Percentiles rank a stretch among this genome's conserved stretches.
Evolutionary conservation across 371 early-diverging fungal genomes (phyloP).

Genomic region (Smittium culicis): DNA sequence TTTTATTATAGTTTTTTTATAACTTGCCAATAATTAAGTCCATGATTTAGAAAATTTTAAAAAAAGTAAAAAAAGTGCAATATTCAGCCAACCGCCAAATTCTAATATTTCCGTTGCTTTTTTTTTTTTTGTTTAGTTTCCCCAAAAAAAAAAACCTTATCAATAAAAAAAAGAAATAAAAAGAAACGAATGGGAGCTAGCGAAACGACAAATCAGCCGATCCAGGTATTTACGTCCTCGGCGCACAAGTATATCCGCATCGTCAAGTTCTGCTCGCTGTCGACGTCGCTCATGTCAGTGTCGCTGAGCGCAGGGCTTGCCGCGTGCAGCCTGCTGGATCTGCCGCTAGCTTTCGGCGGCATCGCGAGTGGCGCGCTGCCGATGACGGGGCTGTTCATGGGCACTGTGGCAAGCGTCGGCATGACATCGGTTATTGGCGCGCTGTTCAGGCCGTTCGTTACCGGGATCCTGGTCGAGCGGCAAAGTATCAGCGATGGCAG

Average conservation of each 20-base stretch:
- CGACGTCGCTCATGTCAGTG: neutral
- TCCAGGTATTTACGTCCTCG: neutral
- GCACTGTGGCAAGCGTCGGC: neutral
- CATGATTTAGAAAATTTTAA: too few species aligned
- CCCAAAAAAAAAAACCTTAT: neutral
- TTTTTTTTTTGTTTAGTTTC: too few species aligned
- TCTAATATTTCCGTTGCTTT: neutral
- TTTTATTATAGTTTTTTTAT: too few species aligned
- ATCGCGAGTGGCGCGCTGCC: neutral
- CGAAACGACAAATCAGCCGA: too few species aligned
- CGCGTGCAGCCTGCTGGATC: neutral
- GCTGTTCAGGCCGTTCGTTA: neutral
- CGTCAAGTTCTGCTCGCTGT: conserved; percentile 1
- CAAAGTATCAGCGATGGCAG: neutral
- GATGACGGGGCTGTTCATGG: neutral
- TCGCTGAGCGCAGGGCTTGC: neutral
- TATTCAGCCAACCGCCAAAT: too few species aligned
- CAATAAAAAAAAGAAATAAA: neutral
- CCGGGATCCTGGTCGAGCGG: neutral
- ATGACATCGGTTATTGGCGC: neutral
- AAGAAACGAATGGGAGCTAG: neutral
- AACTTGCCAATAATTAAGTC: too few species aligned
- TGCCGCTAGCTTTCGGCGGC: too few species aligned
- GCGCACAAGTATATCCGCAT: conserved; percentile 2
- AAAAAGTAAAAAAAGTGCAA: too few species aligned